Percentiles rank a stretch among this genome's conserved stretches.
These are phyloP conservation scores for Kwoniella europaea DNA, from an alignment of 768 basidiomycete species.

Conservation along the genomic window DNA sequence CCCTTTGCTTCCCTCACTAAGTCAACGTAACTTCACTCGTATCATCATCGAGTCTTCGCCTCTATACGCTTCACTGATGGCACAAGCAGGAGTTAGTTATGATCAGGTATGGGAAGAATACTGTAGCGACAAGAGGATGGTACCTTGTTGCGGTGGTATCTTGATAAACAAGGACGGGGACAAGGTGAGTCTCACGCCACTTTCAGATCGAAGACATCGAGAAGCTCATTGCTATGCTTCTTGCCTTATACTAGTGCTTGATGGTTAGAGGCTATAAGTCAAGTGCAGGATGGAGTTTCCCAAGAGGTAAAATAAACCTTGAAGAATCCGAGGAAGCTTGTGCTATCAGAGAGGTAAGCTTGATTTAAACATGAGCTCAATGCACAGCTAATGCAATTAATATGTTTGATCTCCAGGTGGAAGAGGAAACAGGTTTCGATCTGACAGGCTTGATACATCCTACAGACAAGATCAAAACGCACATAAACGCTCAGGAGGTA, in stretches of 20 bases:
- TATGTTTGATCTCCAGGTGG: conserved; percentile 65
- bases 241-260: conserved; percentile 68
- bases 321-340: conserved; percentile 81
- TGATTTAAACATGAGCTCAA: neutral
- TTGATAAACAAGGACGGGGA: conserved; percentile 90
- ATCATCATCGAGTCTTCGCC: conserved; percentile 74
- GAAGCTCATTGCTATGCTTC: neutral
- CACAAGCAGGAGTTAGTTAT: conserved; percentile 36
- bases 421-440: conserved; percentile 97
- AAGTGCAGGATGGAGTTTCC: conserved; percentile 97
- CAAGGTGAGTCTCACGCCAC: conserved; percentile 67
- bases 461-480: conserved; percentile 76
- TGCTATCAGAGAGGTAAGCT: conserved; percentile 84
- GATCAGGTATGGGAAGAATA: conserved; percentile 63
- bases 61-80: conserved; percentile 30
- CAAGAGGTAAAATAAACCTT: conserved; percentile 99
- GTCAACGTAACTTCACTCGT: conserved; percentile 89
- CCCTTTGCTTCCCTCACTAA: conserved; percentile 80
- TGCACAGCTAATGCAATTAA: neutral
- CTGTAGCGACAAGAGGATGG: conserved; percentile 93
- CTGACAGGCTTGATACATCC: conserved; percentile 54
- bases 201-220: too few species aligned
- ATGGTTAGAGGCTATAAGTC: conserved; percentile 98
- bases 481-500: conserved; percentile 87
- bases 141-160: conserved; percentile 97